phyloP scores from a whole-genome alignment of 106 monocot species.

The Iris macrosiphon region DNA sequence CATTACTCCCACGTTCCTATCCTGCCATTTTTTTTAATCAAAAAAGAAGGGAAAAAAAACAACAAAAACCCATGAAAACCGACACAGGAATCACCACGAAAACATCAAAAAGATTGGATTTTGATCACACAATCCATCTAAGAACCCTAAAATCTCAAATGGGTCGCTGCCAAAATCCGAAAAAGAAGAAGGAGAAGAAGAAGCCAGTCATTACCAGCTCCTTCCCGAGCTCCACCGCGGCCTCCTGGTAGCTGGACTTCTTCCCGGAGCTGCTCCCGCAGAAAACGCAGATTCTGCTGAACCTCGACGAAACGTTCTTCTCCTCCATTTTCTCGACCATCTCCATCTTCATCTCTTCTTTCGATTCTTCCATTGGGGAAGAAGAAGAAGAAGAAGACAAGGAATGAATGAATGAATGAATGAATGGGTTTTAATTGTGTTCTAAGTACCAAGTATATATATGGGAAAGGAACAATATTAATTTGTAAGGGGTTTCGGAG shows the following conservation, averaged over 20 bases:
- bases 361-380: background rate
- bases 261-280: conserved; percentile 72
- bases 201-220: conserved; percentile 43
- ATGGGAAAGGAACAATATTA: no score
- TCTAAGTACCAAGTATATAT: no score
- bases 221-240: conserved; percentile 68
- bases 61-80: background rate
- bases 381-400: no score
- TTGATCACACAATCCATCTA: background rate
- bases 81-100: background rate
- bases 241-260: conserved; percentile 57
- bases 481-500: no score
- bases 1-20: conserved; percentile 6
- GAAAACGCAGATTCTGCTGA: conserved; percentile 66
- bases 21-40: background rate
- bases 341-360: conserved; percentile 5
- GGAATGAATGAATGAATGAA: no score
- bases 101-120: background rate
- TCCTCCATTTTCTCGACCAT: conserved; percentile 9
- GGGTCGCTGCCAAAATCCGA: background rate
- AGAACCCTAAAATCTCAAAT: background rate
- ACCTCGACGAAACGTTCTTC: conserved; percentile 29
- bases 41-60: background rate
- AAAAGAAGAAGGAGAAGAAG: background rate
- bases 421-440: no score